Conservation (phyloP, 192 early-diverging fungal species). For the Gigaspora rosea region DNA sequence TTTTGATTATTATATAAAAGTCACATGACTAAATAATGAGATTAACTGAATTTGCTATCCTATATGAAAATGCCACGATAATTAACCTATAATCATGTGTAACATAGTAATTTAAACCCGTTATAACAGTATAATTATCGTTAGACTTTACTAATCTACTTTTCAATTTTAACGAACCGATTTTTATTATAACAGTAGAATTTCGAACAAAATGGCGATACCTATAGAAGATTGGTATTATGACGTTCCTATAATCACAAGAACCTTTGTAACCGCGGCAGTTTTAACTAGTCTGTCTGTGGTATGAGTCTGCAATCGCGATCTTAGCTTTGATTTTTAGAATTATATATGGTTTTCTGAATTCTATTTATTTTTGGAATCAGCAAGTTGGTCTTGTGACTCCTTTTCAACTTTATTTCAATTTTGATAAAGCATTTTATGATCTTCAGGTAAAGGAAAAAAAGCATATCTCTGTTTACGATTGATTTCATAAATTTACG, state of each 20-base stretch:
- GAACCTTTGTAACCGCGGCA: constrained; percentile 83
- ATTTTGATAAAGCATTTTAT: constrained; percentile 67
- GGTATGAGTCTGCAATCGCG: constrained; percentile 49
- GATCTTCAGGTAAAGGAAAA: constrained; percentile 61
- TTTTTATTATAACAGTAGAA: no score
- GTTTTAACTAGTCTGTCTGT: constrained; percentile 75
- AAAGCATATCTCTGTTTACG: neutral
- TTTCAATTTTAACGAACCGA: no score
- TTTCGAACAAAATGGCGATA: constrained; percentile 48
- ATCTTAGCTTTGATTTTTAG: no score
- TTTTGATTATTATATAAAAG: no score
- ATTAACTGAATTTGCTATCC: no score
- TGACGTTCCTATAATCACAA: constrained; percentile 84
- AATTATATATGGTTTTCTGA: neutral
- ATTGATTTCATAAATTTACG: neutral
- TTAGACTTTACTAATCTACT: no score
- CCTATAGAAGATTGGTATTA: constrained; percentile 87
- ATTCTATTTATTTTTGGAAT: constrained; percentile 16
- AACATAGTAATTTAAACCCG: no score
- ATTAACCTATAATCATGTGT: no score
- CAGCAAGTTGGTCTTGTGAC: constrained; percentile 85
- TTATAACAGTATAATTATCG: no score
- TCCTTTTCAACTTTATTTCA: constrained; percentile 82
- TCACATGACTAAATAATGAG: no score
- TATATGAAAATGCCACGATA: no score